phyloP scores from a whole-genome alignment of 345 rosid genomes.

The Brassica rapa region DNA sequence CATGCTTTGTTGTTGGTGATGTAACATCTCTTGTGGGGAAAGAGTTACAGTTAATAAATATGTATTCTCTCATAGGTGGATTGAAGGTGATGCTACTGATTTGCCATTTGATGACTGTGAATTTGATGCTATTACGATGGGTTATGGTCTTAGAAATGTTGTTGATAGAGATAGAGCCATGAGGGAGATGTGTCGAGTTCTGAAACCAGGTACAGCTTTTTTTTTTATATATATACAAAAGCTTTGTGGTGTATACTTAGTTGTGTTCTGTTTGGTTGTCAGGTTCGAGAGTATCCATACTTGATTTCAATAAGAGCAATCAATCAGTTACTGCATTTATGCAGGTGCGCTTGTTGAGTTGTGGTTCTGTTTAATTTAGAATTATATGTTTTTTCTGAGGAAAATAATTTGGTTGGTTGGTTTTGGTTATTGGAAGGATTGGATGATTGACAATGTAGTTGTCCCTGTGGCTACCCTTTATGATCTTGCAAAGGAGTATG shows the following conservation, averaged over 20 bases:
- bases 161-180: slow-evolving; percentile 61
- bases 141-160: slow-evolving; percentile 83
- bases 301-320: slow-evolving; percentile 79
- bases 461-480: slow-evolving; percentile 76
- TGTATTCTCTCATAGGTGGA: slow-evolving; percentile 50
- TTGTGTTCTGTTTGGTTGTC: slow-evolving; percentile 23
- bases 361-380: neutral
- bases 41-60: neutral
- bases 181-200: slow-evolving; percentile 69
- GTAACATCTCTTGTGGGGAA: neutral
- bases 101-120: slow-evolving; percentile 68
- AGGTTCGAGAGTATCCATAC: slow-evolving; percentile 74
- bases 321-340: slow-evolving; percentile 49
- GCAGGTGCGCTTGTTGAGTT: slow-evolving; percentile 54
- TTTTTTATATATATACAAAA: neutral
- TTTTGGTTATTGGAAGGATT: slow-evolving; percentile 50
- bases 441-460: slow-evolving; percentile 84
- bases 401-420: slow-evolving; percentile 9
- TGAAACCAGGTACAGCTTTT: slow-evolving; percentile 65
- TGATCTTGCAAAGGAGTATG: slow-evolving; percentile 72
- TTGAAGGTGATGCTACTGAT: slow-evolving; percentile 77
- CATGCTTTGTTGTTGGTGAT: slow-evolving; percentile 28
- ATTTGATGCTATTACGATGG: slow-evolving; percentile 86
- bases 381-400: neutral
- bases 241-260: slow-evolving; percentile 2